Percentiles rank a stretch among this genome's conserved stretches.
These are phyloP conservation scores for Paecilomyces formosus DNA, from an alignment of 2,329 filamentous ascomycete genomes.

Conservation along the genomic window DNA sequence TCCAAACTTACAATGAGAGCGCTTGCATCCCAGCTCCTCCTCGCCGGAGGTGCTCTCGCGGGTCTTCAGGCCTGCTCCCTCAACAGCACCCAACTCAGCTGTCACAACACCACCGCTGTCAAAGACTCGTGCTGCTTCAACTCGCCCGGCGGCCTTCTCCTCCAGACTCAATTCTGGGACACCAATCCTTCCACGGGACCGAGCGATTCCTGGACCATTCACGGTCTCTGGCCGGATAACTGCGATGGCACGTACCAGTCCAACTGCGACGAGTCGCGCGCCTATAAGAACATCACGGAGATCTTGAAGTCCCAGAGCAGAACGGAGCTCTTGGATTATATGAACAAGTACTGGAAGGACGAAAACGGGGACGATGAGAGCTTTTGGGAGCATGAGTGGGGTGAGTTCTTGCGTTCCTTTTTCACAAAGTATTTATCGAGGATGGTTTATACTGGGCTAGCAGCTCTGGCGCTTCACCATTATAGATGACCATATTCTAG, in stretches of 20 bases:
- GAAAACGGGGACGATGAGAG: slow-evolving; percentile 46
- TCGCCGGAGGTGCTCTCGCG: slow-evolving; percentile 9
- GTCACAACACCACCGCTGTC: slow-evolving; percentile 45
- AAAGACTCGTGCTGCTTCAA: slow-evolving; percentile 53
- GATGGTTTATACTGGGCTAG: too few species aligned
- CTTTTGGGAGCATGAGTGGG: slow-evolving; percentile 66
- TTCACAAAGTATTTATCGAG: too few species aligned
- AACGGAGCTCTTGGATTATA: slow-evolving; percentile 46
- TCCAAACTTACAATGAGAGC: background rate
- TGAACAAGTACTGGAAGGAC: slow-evolving; percentile 56
- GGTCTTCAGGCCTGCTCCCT: slow-evolving; percentile 18
- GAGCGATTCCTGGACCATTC: slow-evolving; percentile 50
- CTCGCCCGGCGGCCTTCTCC: slow-evolving; percentile 48
- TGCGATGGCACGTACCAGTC: slow-evolving; percentile 53
- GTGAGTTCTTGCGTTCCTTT: background rate
- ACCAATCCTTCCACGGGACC: slow-evolving; percentile 48
- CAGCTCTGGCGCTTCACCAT: too few species aligned
- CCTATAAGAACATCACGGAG: slow-evolving; percentile 50
- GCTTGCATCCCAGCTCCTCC: background rate
- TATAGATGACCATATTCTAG: too few species aligned
- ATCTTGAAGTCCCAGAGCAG: slow-evolving; percentile 47
- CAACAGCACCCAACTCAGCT: slow-evolving; percentile 42
- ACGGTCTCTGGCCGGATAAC: slow-evolving; percentile 48
- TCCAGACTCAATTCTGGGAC: slow-evolving; percentile 57
- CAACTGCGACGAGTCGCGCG: slow-evolving; percentile 48